Percentiles rank a stretch among this genome's conserved stretches.
Conservation (phyloP, 108 stramenopile genomes). For the Conticribra weissflogii region DNA sequence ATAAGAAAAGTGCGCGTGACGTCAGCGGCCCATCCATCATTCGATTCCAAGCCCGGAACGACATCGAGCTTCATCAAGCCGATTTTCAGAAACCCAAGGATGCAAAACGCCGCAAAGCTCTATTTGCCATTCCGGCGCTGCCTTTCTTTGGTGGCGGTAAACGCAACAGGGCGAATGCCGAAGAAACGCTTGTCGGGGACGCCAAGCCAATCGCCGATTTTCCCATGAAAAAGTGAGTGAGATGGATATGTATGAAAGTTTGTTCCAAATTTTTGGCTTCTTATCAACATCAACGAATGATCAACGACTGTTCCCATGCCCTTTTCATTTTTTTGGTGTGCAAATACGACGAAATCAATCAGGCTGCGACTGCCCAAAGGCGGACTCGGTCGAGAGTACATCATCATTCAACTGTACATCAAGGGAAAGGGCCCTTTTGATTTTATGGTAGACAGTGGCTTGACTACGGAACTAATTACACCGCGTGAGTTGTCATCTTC, state of each 20-base stretch:
- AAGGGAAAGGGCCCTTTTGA: constrained; percentile 71
- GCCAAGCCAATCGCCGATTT: constrained; percentile 25
- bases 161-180: background rate
- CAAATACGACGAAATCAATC: no score
- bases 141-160: background rate
- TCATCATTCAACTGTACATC: constrained; percentile 66
- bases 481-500: constrained; percentile 48
- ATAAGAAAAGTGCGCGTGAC: no score
- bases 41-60: background rate
- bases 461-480: constrained; percentile 82
- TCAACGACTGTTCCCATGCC: no score
- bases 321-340: no score
- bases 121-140: background rate
- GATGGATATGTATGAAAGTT: background rate
- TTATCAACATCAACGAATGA: no score
- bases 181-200: background rate
- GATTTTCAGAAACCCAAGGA: background rate
- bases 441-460: constrained; percentile 82
- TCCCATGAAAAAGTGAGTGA: constrained; percentile 26
- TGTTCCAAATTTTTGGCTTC: no score
- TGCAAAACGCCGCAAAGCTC: background rate
- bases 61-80: no score
- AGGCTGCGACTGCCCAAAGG: constrained; percentile 55
- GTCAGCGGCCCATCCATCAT: no score
- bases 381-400: constrained; percentile 73